Base-by-base conservation (phyloP, 2,329 filamentous ascomycete genomes). In the Pseudovirgaria hyperparasitica region DNA sequence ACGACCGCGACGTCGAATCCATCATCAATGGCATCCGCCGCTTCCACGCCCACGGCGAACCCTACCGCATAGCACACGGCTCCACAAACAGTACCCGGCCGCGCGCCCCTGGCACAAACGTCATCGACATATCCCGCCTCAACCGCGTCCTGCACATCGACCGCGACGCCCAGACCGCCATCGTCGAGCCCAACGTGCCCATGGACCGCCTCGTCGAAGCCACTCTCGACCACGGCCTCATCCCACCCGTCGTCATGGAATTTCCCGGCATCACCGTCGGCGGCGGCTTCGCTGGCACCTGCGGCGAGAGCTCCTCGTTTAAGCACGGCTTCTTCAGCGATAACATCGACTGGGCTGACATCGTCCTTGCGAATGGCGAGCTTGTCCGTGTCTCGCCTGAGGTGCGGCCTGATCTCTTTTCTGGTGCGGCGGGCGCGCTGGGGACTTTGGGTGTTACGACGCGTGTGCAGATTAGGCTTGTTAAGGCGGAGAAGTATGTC, bases 31-130 rank as follows among this genome's bases (percentile, higher is more conserved):
- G n/a, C n/a, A n/a, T n/a, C n/a, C n/a, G n/a, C n/a, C n/a, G n/a
- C 9, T 71, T 69, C 46, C 59, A 70, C 42, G 49, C 57, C 9
- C 58, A 58, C 23, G 54, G 63, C 29, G 54, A 66, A 43, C 68
- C 75, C 3, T 85, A 81, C 52, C 67, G 77, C n/a, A 75, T 85
- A 45, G 79, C 73, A 40, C 79, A 85, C 53, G 80, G 80, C 34
- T 73, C 76, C 0, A 84, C 79, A 15, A 84, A 82, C 55, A 81
- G 72, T 51, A 85, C 80, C 19, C 72, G 80, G 6, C 64, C 65
- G 18, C 19, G 19, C 15, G 48, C 50, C 6, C 39, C 49, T 6
- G 48, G 54, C 26, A 46, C 47, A 19, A 69, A 68, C 40, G 67
- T 72, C 7, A 61, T 86, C 29, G 76, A 82, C 48, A 82, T 76